A percentile compares a stretch with the other conserved stretches of the same genome.
Evolutionary conservation across 129 eudicot genomes (phyloP).

Genomic region (Scalesia atractyloides): DNA sequence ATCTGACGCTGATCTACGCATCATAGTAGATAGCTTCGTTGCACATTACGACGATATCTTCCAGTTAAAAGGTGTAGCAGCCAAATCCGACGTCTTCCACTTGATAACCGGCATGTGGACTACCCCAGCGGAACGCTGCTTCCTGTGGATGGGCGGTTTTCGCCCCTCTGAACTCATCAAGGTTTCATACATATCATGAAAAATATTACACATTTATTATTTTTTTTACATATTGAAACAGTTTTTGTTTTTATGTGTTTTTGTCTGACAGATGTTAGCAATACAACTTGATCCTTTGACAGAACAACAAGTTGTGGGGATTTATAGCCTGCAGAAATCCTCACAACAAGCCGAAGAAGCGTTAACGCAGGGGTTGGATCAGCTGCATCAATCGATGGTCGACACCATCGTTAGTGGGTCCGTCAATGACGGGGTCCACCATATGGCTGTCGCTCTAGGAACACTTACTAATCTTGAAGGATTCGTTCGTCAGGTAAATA

Average conservation of each 20-base stretch:
- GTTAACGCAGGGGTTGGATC: constrained; percentile 77
- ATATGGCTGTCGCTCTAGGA: constrained; percentile 93
- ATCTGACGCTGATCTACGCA: constrained; percentile 70
- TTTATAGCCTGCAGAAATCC: constrained; percentile 79
- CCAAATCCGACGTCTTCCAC: constrained; percentile 90
- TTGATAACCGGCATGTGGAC: constrained; percentile 94
- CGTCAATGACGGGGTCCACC: constrained; percentile 76
- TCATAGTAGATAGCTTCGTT: constrained; percentile 70
- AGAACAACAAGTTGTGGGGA: constrained; percentile 91
- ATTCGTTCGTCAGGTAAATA: constrained; percentile 81
- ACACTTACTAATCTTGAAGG: constrained; percentile 97
- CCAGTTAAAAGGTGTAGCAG: constrained; percentile 69
- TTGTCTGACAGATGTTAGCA: constrained; percentile 58
- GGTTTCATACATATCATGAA: constrained; percentile 29
- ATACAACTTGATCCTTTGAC: constrained; percentile 80
- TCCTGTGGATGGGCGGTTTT: constrained; percentile 82
- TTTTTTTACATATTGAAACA: not conserved
- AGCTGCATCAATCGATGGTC: constrained; percentile 76
- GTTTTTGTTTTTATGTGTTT: not conserved
- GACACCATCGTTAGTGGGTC: constrained; percentile 77
- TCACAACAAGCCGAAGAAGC: constrained; percentile 96
- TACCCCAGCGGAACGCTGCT: constrained; percentile 92
- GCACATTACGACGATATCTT: constrained; percentile 93
- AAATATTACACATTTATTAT: not conserved
- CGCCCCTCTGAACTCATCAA: constrained; percentile 70